Conservation (phyloP, 805 yeast genomes). For the Lachancea nothofagi region DNA sequence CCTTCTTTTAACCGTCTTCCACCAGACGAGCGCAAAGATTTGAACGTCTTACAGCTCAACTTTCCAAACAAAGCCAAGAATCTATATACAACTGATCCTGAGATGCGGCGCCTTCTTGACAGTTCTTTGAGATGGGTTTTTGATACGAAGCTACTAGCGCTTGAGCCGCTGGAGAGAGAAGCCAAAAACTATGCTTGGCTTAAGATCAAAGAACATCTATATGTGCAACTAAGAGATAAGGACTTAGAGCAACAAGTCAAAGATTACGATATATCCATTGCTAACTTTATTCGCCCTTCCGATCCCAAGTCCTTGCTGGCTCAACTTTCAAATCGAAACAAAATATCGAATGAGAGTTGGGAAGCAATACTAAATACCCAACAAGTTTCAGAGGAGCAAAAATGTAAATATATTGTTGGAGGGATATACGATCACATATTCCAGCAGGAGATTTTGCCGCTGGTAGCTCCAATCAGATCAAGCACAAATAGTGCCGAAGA, state of each 20-base stretch:
- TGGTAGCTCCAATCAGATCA: constrained; percentile 12
- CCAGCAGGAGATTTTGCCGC: constrained; percentile 24
- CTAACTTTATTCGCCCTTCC: constrained; percentile 17
- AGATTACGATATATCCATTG: constrained; percentile 10
- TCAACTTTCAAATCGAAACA: constrained; percentile 13
- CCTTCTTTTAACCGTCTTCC: constrained; percentile 17
- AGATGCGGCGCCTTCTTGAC: constrained; percentile 14
- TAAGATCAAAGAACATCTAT: constrained; percentile 12
- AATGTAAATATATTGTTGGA: constrained; percentile 3
- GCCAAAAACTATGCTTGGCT: constrained; percentile 13
- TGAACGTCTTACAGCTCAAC: constrained; percentile 5
- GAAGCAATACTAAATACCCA: constrained; percentile 8
- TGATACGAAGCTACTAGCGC: constrained; percentile 16
- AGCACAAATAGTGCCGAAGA: constrained; percentile 15
- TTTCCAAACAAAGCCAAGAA: constrained; percentile 10
- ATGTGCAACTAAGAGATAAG: constrained; percentile 14
- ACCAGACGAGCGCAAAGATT: constrained; percentile 10
- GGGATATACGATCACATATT: constrained; percentile 19
- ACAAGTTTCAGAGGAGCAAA: constrained; percentile 1
- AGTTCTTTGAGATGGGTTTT: constrained; percentile 15
- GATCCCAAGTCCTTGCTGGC: constrained; percentile 14
- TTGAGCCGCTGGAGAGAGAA: constrained; percentile 7
- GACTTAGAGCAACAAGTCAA: constrained; percentile 4
- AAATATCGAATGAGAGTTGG: constrained; percentile 13
- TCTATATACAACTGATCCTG: constrained; percentile 10